A percentile compares a stretch with the other conserved stretches of the same genome.
phyloP scores from a whole-genome alignment of 352 stramenopile species.

The Phytopythium aichiense region DNA sequence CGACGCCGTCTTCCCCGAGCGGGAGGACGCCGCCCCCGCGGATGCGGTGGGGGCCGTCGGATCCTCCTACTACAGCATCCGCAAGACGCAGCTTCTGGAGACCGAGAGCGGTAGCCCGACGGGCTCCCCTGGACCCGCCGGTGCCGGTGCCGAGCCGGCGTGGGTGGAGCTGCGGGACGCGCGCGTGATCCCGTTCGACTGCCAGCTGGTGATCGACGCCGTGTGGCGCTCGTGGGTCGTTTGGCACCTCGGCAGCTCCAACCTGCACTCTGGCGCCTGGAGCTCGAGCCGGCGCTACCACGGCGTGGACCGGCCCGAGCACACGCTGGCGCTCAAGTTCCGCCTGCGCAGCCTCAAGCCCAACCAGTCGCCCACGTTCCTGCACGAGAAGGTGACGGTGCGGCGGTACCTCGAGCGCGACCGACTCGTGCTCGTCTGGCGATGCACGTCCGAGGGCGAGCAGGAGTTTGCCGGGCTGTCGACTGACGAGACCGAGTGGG shows the following conservation, averaged over 20 bases:
- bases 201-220: constrained; percentile 18
- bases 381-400: constrained; percentile 32
- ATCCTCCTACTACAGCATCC: constrained; percentile 9
- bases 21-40: constrained; percentile 7
- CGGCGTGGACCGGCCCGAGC: constrained; percentile 21
- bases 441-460: constrained; percentile 28
- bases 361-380: constrained; percentile 11
- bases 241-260: constrained; percentile 28
- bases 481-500: constrained; percentile 28
- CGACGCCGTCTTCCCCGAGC: constrained; percentile 14
- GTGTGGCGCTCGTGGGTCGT: constrained; percentile 29
- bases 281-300: constrained; percentile 17
- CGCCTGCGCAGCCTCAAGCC: constrained; percentile 13
- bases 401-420: constrained; percentile 29
- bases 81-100: constrained; percentile 12
- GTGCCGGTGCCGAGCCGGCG: not conserved
- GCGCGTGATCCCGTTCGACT: constrained; percentile 25
- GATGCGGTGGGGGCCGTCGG: constrained; percentile 7
- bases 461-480: constrained; percentile 21
- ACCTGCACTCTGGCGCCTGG: constrained; percentile 7
- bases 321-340: constrained; percentile 33
- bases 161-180: constrained; percentile 21
- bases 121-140: no score
- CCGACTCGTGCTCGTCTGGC: constrained; percentile 25
- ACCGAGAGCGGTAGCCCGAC: not conserved